Evolutionary conservation across 164 flowering plant genomes (phyloP).

Genomic region (Cinnamomum chago): DNA sequence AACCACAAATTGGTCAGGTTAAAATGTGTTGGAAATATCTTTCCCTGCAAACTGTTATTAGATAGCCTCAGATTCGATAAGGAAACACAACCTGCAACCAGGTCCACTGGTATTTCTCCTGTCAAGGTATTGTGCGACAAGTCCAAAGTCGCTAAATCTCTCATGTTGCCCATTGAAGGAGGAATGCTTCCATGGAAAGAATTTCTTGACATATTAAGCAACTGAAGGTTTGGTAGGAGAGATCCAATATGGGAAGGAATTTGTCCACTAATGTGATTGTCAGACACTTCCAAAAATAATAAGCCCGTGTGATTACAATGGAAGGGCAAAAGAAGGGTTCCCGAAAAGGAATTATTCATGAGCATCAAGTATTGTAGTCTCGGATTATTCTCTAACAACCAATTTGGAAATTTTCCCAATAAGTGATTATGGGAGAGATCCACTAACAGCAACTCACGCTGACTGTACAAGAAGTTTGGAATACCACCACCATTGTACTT

Average conservation of each 20-base stretch:
- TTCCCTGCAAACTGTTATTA: slow-evolving; percentile 11
- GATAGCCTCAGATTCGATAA: slow-evolving; percentile 8
- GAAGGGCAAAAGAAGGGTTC: neutral
- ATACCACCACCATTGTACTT: neutral
- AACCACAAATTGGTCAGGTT: neutral
- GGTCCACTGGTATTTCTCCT: slow-evolving; percentile 13
- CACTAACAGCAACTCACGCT: slow-evolving; percentile 1
- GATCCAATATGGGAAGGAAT: neutral
- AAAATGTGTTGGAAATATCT: neutral
- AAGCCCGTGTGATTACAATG: neutral
- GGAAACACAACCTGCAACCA: slow-evolving; percentile 1
- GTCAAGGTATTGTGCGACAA: slow-evolving; percentile 23
- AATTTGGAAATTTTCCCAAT: neutral
- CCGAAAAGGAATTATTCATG: slow-evolving; percentile 1
- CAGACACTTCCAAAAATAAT: neutral
- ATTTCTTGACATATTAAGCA: slow-evolving; percentile 8
- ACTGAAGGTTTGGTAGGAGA: neutral
- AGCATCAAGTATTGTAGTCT: neutral
- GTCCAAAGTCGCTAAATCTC: slow-evolving; percentile 4
- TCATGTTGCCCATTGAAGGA: slow-evolving; percentile 16
- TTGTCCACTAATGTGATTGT: neutral
- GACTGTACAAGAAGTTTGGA: slow-evolving; percentile 7
- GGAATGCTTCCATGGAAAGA: slow-evolving; percentile 12
- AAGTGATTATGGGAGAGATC: slow-evolving; percentile 13
- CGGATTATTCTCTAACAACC: slow-evolving; percentile 10